These are phyloP conservation scores for Neurospora sp. DNA, from an alignment of 495 filamentous ascomycete species.

Conservation along the genomic window DNA sequence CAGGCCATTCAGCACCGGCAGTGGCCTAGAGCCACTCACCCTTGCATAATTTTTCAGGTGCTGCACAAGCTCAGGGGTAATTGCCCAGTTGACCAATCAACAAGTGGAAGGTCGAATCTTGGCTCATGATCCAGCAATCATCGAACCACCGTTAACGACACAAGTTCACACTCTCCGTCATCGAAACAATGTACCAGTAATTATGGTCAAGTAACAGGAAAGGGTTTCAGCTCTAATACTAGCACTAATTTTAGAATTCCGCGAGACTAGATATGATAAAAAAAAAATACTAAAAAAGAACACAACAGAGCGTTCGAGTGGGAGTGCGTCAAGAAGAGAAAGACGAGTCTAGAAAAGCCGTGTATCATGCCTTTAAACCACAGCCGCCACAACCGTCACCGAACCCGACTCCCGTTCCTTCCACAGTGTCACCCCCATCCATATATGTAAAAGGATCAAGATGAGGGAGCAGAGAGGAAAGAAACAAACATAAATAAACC, in stretches of 20 bases:
- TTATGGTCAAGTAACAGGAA: not conserved
- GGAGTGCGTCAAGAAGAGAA: not conserved
- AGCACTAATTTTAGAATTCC: not conserved
- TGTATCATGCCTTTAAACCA: not conserved
- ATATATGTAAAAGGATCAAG: not conserved
- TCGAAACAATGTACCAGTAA: too few relatives aligned
- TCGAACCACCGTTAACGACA: not conserved
- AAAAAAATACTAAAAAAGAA: not conserved
- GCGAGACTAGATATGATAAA: not conserved
- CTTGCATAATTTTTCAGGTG: not conserved
- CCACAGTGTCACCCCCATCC: not conserved
- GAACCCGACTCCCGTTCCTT: not conserved
- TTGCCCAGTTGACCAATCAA: not conserved
- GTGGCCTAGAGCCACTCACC: not conserved
- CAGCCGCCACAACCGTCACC: not conserved
- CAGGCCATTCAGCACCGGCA: not conserved
- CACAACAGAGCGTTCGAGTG: not conserved
- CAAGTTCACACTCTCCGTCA: too few relatives aligned
- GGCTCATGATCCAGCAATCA: not conserved
- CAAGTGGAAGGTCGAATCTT: too few relatives aligned
- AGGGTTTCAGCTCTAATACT: not conserved
- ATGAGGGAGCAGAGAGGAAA: not conserved
- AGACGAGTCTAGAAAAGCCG: not conserved
- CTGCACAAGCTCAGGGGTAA: not conserved
- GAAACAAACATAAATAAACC: not conserved